Evolutionary conservation across 1,284 basidiomycete species (phyloP).

Genomic region (Moesziomyces globuligerus): DNA sequence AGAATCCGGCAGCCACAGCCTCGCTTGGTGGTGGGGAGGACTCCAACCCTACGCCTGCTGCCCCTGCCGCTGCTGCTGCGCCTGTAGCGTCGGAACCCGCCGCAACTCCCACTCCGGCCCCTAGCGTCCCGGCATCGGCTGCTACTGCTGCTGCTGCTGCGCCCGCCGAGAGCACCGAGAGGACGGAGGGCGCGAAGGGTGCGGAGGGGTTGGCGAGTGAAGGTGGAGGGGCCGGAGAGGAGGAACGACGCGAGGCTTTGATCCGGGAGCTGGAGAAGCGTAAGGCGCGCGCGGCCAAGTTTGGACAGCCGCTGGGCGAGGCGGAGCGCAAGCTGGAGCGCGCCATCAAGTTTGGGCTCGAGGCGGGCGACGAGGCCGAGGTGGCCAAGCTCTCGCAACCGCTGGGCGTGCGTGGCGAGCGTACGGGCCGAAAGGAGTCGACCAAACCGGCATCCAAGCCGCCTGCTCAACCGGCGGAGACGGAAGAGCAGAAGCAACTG

Average conservation of each 20-base stretch:
- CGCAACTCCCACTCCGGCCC: no score
- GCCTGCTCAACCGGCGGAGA: constrained; percentile 13
- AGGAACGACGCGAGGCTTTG: constrained; percentile 40
- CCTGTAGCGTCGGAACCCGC: constrained; percentile 5
- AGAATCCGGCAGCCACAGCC: constrained; percentile 55
- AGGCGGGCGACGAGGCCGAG: constrained; percentile 23
- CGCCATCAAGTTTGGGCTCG: constrained; percentile 61
- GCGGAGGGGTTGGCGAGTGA: not conserved
- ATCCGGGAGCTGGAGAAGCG: constrained; percentile 63
- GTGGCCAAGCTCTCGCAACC: constrained; percentile 30
- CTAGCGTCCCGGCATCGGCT: no score
- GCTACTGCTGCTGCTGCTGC: constrained; percentile 10
- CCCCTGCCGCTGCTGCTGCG: constrained; percentile 3
- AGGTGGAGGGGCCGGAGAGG: constrained; percentile 18
- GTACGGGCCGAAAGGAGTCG: constrained; percentile 1
- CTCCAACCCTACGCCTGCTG: constrained; percentile 2
- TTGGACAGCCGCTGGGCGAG: constrained; percentile 57
- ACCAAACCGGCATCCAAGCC: not conserved
- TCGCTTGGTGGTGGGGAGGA: constrained; percentile 10
- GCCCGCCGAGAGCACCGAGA: not conserved
- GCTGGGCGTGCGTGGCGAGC: constrained; percentile 6
- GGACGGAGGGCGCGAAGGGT: no score
- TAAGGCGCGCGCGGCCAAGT: constrained; percentile 58
- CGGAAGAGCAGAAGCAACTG: constrained; percentile 38
- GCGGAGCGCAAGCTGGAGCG: constrained; percentile 58